These are phyloP conservation scores for Gossypium laxum DNA, from an alignment of 441 rosid genomes.

Conservation along the genomic window DNA sequence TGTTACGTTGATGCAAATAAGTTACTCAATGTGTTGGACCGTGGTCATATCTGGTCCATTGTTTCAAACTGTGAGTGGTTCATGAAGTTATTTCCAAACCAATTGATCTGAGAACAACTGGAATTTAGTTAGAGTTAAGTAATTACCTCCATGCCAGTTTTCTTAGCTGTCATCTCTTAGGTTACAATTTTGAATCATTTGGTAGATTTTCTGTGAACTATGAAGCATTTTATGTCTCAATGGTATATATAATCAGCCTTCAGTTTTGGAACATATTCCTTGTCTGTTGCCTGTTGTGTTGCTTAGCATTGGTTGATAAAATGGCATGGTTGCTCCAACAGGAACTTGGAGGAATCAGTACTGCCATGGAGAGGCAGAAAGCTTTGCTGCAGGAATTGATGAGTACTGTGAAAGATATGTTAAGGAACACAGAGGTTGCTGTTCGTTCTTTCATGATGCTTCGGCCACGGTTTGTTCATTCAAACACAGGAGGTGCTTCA, in stretches of 20 bases:
- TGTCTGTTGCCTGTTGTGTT: neutral
- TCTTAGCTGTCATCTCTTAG: neutral
- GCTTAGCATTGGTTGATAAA: neutral
- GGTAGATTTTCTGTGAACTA: neutral
- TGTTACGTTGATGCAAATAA: neutral
- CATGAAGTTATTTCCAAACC: neutral
- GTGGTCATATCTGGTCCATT: neutral
- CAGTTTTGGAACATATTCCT: slow-evolving; percentile 2
- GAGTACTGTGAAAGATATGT: slow-evolving; percentile 70
- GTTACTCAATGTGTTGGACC: neutral
- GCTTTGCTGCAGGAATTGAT: slow-evolving; percentile 66
- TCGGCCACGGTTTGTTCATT: slow-evolving; percentile 63
- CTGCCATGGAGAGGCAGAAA: slow-evolving; percentile 76
- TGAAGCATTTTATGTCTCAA: neutral
- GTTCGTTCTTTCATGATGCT: slow-evolving; percentile 79
- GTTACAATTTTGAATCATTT: neutral
- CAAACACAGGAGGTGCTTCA: slow-evolving; percentile 38
- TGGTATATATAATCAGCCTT: neutral
- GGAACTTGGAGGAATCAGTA: slow-evolving; percentile 92
- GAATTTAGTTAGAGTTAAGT: neutral
- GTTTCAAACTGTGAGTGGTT: neutral
- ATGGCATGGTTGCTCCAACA: slow-evolving; percentile 16
- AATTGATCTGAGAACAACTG: neutral
- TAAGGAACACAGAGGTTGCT: slow-evolving; percentile 73
- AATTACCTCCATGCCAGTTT: neutral